Evolutionary conservation across 805 yeast genomes (phyloP).

Genomic region (Candida boidinii): DNA sequence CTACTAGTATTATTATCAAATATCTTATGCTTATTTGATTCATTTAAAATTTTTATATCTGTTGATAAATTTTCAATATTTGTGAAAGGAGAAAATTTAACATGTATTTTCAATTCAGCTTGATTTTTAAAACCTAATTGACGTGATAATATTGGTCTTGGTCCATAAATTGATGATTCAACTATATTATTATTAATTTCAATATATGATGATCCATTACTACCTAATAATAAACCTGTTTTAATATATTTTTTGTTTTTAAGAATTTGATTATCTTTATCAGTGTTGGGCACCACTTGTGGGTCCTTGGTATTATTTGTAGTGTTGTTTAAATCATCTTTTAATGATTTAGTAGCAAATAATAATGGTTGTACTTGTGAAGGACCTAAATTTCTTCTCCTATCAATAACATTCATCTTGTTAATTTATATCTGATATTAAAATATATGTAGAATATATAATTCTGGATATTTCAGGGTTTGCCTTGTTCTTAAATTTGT

Average conservation of each 20-base stretch:
- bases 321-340: constrained; percentile 9
- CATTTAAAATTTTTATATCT: no score
- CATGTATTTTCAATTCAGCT: constrained; percentile 18
- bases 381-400: constrained; percentile 87
- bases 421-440: no score
- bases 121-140: constrained; percentile 20
- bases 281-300: constrained; percentile 8
- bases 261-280: constrained; percentile 23
- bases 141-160: constrained; percentile 52
- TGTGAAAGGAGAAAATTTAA: constrained; percentile 40
- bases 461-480: no score
- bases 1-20: no score
- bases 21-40: no score
- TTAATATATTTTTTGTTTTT: constrained; percentile 41
- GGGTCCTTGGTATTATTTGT: constrained; percentile 13
- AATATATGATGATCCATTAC: constrained; percentile 76
- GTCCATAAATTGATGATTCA: constrained; percentile 76
- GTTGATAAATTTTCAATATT: constrained; percentile 11
- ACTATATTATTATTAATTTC: constrained; percentile 59
- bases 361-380: constrained; percentile 47
- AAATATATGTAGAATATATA: no score
- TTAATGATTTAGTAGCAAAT: constrained; percentile 20
- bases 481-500: no score
- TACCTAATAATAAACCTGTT: constrained; percentile 58
- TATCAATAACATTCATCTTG: constrained; percentile 42